Base-by-base conservation (phyloP, 2,329 filamentous ascomycete species). In the Aspergillus arachidicola region DNA sequence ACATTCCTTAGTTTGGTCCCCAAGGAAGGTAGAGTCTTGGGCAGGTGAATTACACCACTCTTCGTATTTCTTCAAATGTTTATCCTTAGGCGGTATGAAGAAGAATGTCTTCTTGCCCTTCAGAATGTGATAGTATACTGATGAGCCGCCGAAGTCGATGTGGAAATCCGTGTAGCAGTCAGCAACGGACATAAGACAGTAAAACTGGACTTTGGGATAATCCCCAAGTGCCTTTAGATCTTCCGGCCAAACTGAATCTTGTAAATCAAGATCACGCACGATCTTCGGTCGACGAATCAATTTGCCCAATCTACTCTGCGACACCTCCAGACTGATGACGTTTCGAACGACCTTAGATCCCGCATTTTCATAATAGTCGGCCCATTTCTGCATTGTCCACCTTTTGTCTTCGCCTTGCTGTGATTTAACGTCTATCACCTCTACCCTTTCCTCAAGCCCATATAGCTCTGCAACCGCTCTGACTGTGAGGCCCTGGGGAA, bases 111-210 rank as follows among this genome's bases (percentile, higher is more conserved):
- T 91, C 70, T 84, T 87, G 61, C 88, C 88, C 67, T 87, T 88
- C 60, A 90, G 76, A 65, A 91, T 90, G 70, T 90, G 88, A 68
- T 91, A 91, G 71, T 87, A 91, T 6, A 91, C 88, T 1, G 88
- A 90, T 4, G 88, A 90, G 6, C 88, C 88, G 41, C 88, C 88
- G 75, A 91, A 91, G 71, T 91, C 88, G 71, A 91, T 89, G 75
- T 91, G 88, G 68, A 91, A 91, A 73, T 91, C 88, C 23, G 88
- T 91, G 68, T 89, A 91, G 74, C 87, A 89, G 74, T 91, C 88
- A 14, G 87, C 86, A 26, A 90, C 87, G 6, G 88, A 90, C 88
- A 91, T 91, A 41, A 91, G 78, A 71, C 87, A 89, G 77, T 89
- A 89, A 70, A 88, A 90, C 64, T 89, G 87, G 9, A 91, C 88